Base-by-base conservation (phyloP, 371 early-diverging fungal species). In the Mortierella sp. region DNA sequence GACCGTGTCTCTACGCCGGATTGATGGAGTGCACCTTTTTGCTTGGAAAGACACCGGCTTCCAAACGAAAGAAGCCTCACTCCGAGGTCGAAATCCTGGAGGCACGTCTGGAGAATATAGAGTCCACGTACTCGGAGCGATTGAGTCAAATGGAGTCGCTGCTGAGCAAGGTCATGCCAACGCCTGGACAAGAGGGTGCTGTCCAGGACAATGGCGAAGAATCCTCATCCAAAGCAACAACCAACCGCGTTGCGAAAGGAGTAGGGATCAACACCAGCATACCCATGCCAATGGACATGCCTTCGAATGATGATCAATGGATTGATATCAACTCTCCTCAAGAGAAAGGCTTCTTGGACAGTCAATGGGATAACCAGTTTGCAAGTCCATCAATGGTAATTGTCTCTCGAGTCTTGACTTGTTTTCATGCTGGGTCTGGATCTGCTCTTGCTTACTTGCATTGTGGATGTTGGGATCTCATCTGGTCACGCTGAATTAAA, bases 11-110 rank as follows among this genome's bases (percentile, higher is more conserved):
- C 14, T 66, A 76, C 51, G 78, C 78, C 26, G 78, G 78, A 51
- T 46, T 76, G 19, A 69, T 76, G 78, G 78, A 76, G 28, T 76
- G 78, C 45, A 76, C 78, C 2, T 76, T 70, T 26, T 38, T 76
- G 3, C 62, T 76, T 1, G 78, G 78, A 26, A 76, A 69, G 51
- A 57, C 66, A 0, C 70, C 70, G 3, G 54, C 70, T 34, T 58
- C 78, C 19, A 69, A 69, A 39, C 62, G 67, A 8, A 76, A 76
- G 48, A 69, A 70, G 26, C 50, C 78, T 0, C 78, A 69, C 9
- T 45, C 70, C 1, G 78, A 70, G 47, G 78, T 76, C 51, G 70
- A 70, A 38, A 65, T 76, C 27, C 60, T 76, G 46, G 66, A 76
- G 46, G 70, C 78, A 16, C 62, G 78, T 26, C 60, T 76, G 46